Base-by-base conservation (phyloP, 768 basidiomycete genomes). In the Cystobasidium tubakii region DNA sequence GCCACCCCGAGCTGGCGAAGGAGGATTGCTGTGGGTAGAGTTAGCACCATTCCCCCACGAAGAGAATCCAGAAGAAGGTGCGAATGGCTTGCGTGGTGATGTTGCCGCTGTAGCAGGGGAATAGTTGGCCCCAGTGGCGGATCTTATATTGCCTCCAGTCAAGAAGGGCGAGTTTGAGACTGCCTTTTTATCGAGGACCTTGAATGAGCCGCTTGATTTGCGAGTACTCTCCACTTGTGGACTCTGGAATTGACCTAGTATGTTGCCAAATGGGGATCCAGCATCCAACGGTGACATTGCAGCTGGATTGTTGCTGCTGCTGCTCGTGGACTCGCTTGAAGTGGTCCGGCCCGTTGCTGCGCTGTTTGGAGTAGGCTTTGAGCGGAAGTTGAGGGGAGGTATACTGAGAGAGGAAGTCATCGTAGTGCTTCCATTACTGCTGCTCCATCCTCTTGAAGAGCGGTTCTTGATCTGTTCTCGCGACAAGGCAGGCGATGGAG, bases 391-490 rank as follows among this genome's bases (percentile, higher is more conserved):
- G 25, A 60, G 57, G 33, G 57, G 57, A 6, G 57, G 57, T 60
- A 60, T 60, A 29, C 57, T 60, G 33, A 29, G 25, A 3, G 10
- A 23, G 13, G 57, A 60, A 19, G 46, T 60, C 12, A 6, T 34
- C 13, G 57, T 60, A 17, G 43, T 29, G 55, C 44, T 69, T 19
- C 36, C 29, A 23, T 50, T 60, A 33, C 54, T 57, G 25, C 25
- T 53, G 39, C 69, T 71, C 69, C 69, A 71, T n/a, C 69, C 69
- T 55, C 69, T 13, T n/a, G 53, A 42, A 36, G 50, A 55, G 36
- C 69, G 53, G 55, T 62, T 71, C 69, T 71, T 71, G 69, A 71
- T 71, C 69, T 71, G 69, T 44, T 71, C 69, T 50, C 66, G 13
- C 23, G 66, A 67, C 34, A 67, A 50, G 27, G 69, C 69, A 21